A percentile compares a stretch with the other conserved stretches of the same genome.
phyloP scores from a whole-genome alignment of 306 rosid genomes.

The Senna siamea region DNA sequence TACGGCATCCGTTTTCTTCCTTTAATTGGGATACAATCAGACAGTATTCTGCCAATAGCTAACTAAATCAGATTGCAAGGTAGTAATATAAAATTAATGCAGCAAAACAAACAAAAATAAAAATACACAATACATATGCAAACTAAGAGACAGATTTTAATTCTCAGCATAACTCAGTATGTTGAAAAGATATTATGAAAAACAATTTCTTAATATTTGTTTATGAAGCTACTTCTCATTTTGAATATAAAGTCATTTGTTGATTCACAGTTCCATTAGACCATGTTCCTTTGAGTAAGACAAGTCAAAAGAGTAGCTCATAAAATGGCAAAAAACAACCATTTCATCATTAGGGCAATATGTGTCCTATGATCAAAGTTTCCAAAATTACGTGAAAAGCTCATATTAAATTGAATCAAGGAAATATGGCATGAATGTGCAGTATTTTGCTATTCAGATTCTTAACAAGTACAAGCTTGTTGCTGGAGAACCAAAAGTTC shows the following conservation, averaged over 20 bases:
- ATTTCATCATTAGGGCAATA: background rate
- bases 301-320: background rate
- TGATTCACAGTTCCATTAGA: constrained; percentile 1
- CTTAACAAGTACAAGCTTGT: background rate
- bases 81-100: constrained; percentile 25
- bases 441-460: background rate
- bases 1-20: constrained; percentile 86
- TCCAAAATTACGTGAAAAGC: background rate
- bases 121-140: background rate
- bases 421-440: background rate
- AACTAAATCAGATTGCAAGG: constrained; percentile 39
- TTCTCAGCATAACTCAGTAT: background rate
- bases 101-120: constrained; percentile 18
- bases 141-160: constrained; percentile 36
- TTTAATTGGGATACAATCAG: constrained; percentile 84
- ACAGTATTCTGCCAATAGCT: constrained; percentile 64
- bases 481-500: background rate
- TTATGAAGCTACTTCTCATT: background rate
- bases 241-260: constrained; percentile 11
- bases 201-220: background rate
- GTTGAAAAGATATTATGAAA: constrained; percentile 2
- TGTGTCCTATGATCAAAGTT: background rate
- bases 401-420: background rate
- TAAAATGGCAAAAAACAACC: background rate
- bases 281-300: background rate